Conservation (phyloP, 345 rosid species). For the Laguncularia racemosa region DNA sequence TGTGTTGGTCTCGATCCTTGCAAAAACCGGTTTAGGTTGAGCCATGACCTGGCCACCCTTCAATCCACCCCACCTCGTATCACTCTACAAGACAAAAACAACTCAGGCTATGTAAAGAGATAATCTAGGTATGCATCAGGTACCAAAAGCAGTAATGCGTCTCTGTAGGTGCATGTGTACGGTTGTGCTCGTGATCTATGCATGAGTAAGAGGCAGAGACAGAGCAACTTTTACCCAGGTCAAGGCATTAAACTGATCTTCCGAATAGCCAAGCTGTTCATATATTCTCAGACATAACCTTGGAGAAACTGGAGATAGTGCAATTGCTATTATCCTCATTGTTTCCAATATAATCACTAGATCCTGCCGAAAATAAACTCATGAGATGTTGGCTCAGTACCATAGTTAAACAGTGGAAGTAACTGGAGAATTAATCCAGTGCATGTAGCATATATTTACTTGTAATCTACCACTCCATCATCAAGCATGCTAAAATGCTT, state of each 20-base stretch:
- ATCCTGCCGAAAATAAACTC: conserved; percentile 41
- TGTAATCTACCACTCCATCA: no score
- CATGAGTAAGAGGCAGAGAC: no score
- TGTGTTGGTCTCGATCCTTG: conserved; percentile 53
- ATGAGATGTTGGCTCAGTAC: background rate
- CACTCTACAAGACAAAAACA: conserved; percentile 31
- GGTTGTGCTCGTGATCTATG: background rate
- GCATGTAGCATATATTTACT: no score
- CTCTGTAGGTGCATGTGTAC: background rate
- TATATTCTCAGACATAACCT: conserved; percentile 62
- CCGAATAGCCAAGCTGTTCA: conserved; percentile 76
- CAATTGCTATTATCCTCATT: conserved; percentile 73
- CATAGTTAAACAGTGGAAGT: no score
- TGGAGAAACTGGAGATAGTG: conserved; percentile 74
- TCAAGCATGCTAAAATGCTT: no score
- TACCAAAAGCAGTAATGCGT: background rate
- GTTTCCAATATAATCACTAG: conserved; percentile 79
- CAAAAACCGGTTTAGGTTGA: conserved; percentile 74
- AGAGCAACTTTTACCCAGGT: conserved; percentile 53
- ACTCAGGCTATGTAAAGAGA: background rate
- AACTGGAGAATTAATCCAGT: no score
- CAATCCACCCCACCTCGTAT: conserved; percentile 86
- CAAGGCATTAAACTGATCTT: conserved; percentile 37
- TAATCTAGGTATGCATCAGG: background rate
- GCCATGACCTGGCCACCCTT: conserved; percentile 84